These are phyloP conservation scores for Pseudogymnoascus sp. DNA, from an alignment of 2,329 filamentous ascomycete genomes.

Conservation along the genomic window DNA sequence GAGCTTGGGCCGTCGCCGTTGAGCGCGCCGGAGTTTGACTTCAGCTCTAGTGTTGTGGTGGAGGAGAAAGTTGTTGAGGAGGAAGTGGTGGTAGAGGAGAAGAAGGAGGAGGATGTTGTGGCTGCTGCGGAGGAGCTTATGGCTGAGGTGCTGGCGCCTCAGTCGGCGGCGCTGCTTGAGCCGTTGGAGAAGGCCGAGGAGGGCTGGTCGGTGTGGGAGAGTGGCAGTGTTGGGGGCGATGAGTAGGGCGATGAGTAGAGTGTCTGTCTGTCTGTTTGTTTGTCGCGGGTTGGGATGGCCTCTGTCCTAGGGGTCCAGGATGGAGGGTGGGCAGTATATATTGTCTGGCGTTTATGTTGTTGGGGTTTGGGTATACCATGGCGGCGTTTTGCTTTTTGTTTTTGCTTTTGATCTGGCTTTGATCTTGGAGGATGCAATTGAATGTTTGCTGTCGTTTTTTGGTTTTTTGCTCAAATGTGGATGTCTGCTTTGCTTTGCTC, in stretches of 20 bases:
- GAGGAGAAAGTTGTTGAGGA: constrained; percentile 16
- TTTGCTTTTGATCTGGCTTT: background rate
- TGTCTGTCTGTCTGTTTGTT: background rate
- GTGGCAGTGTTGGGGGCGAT: constrained; percentile 55
- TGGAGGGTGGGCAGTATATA: background rate
- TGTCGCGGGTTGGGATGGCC: background rate
- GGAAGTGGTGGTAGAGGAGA: constrained; percentile 17
- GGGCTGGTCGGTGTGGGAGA: constrained; percentile 65
- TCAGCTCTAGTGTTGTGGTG: constrained; percentile 11
- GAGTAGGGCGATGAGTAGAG: constrained; percentile 39
- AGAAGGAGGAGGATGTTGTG: constrained; percentile 18
- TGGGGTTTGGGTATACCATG: constrained; percentile 4
- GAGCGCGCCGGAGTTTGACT: constrained; percentile 4
- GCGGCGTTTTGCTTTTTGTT: background rate
- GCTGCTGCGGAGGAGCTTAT: constrained; percentile 35
- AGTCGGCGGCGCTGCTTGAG: constrained; percentile 42
- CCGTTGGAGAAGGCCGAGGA: constrained; percentile 53
- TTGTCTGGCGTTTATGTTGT: background rate
- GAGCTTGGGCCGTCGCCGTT: constrained; percentile 25
- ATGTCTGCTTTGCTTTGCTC: background rate
- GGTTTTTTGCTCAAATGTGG: background rate
- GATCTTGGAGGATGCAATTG: background rate
- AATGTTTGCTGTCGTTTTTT: background rate
- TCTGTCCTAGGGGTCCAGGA: background rate
- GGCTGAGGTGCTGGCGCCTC: constrained; percentile 30